phyloP scores from a whole-genome alignment of 2,329 filamentous ascomycete genomes.

The Domatiomyces globalis region DNA sequence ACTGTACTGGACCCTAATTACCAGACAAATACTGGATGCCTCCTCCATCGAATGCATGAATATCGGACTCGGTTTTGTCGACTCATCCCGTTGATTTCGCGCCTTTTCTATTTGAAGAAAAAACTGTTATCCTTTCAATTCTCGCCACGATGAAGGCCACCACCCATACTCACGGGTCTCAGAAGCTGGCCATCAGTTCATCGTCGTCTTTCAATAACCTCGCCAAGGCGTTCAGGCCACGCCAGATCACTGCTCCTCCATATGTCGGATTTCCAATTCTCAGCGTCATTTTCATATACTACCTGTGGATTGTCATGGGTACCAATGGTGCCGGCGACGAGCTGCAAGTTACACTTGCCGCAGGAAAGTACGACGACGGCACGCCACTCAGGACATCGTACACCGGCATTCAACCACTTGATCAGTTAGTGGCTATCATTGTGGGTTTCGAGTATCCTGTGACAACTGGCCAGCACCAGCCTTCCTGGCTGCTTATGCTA shows the following conservation, averaged over 20 bases:
- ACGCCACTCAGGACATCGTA: slow-evolving; percentile 21
- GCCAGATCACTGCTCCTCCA: not conserved
- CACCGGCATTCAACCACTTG: slow-evolving; percentile 23
- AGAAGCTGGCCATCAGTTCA: no score
- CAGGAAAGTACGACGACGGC: not conserved
- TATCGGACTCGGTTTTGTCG: no score
- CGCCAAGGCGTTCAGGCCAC: no score
- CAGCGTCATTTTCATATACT: not conserved
- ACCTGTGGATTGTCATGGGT: not conserved
- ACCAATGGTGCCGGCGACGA: not conserved
- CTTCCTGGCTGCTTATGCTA: not conserved
- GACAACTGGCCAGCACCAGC: not conserved
- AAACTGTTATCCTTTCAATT: no score
- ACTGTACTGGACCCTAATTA: no score
- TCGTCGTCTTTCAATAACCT: no score
- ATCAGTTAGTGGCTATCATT: slow-evolving; percentile 21
- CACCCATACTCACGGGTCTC: no score
- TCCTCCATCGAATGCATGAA: no score
- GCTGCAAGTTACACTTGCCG: not conserved
- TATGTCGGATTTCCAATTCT: not conserved
- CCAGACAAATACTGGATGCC: no score
- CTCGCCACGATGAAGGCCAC: no score
- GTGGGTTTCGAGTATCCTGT: slow-evolving; percentile 9
- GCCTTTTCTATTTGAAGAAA: no score
- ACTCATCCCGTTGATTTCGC: no score